Evolutionary conservation across 2,329 filamentous ascomycete genomes (phyloP).

Genomic region (Fusarium sp.): DNA sequence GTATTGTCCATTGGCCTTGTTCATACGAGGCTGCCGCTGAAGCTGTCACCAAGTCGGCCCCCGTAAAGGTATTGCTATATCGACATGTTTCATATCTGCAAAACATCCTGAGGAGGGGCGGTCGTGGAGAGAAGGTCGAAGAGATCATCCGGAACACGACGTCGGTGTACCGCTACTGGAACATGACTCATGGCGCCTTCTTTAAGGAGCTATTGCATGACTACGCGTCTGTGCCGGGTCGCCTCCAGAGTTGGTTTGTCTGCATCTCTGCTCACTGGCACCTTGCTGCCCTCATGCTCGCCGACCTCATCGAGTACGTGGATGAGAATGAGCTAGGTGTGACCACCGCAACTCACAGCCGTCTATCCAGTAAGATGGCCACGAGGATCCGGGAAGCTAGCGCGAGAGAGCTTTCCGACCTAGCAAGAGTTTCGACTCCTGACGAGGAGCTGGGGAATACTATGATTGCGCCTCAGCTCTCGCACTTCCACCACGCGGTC

Average conservation of each 20-base stretch:
- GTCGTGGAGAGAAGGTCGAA: slow-evolving; percentile 59
- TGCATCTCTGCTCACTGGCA: slow-evolving; percentile 72
- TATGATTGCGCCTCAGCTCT: slow-evolving; percentile 43
- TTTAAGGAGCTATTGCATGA: slow-evolving; percentile 65
- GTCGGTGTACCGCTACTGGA: slow-evolving; percentile 69
- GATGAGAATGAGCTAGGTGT: slow-evolving; percentile 57
- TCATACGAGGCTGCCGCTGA: slow-evolving; percentile 65
- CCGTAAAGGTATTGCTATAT: slow-evolving; percentile 72
- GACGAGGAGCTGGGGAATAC: slow-evolving; percentile 19
- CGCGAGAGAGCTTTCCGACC: slow-evolving; percentile 62
- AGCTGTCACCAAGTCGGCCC: slow-evolving; percentile 66
- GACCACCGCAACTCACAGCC: slow-evolving; percentile 33
- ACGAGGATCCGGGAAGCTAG: slow-evolving; percentile 60
- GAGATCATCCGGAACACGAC: slow-evolving; percentile 63
- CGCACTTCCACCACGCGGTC: slow-evolving; percentile 67
- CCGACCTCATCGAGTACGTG: slow-evolving; percentile 67
- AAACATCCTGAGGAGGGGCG: slow-evolving; percentile 61
- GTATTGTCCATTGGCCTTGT: slow-evolving; percentile 65
- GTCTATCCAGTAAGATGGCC: slow-evolving; percentile 53
- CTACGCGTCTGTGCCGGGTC: slow-evolving; percentile 64
- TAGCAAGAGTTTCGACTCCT: slow-evolving; percentile 63
- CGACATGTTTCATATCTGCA: slow-evolving; percentile 68
- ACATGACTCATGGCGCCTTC: slow-evolving; percentile 65
- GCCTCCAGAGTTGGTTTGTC: slow-evolving; percentile 73
- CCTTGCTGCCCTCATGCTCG: slow-evolving; percentile 68